Evolutionary conservation across 2,329 filamentous ascomycete species (phyloP), one percentile per base, ranked within the genome.

Genomic region (Botryosphaeria agaves): DNA sequence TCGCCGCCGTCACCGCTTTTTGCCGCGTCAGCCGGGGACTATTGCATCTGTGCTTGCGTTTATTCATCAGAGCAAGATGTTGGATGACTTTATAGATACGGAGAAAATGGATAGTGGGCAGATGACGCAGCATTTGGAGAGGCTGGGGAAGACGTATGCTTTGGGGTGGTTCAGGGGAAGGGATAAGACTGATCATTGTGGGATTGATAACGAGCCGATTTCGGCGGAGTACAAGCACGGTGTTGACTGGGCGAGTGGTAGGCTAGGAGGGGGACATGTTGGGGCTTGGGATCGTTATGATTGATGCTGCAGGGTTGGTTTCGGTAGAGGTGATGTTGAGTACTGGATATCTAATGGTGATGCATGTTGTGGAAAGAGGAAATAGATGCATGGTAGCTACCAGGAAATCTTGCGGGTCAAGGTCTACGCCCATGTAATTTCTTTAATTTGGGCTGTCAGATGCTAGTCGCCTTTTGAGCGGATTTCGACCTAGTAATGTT

Each of bases 51-150:
- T 84, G 31, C 60, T 87, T 32, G 77, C 76, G 0, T 85, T 77
- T 44, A 78, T 85, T 35, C 75, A 85, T 51, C 77, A 83, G 54
- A 76, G 69, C 49, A 79, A 78, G 53, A 84, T 85, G 79, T 56
- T 85, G 27, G 73, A 72, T 37, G 69, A 72, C 43, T 85, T 85
- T 49, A 73, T 81, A 9, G 72, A 69, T 25, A 82, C 76, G 14
- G 68, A 74, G 36, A 69, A 69, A 52, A 53, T 74, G 30, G 66
- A 62, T 39, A 70, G 66, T 31, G 54, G 59, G 9, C 54, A 71
- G 45, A 79, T 82, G 71, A 69, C 66, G 38, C 51, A 52, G 33
- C 53, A 48, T 6, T 52, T 67, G n/a, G 64, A 52, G 33, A 53
- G 48, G 7, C 52, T 67, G n/a, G 64, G 66, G 21, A 76, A 76